Evolutionary conservation across 345 rosid genomes (phyloP).

Genomic region (Diplotaxis tenuifolia): DNA sequence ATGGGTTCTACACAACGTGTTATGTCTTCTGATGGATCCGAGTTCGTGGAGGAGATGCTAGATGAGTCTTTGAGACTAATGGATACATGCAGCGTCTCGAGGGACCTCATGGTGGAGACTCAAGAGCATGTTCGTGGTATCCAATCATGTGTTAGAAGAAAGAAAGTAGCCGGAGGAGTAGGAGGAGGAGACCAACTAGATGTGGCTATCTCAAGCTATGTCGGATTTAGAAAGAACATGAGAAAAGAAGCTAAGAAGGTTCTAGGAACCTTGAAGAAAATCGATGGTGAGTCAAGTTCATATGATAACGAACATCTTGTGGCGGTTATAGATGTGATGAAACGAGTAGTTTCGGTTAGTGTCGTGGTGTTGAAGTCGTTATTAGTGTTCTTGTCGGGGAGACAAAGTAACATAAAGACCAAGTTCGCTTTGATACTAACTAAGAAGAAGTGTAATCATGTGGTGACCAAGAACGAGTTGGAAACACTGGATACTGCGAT

Average conservation of each 20-base stretch:
- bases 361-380: constrained; percentile 46
- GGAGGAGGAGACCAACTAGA: constrained; percentile 31
- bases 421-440: constrained; percentile 52
- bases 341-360: constrained; percentile 41
- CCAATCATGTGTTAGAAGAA: constrained; percentile 59
- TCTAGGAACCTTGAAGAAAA: constrained; percentile 48
- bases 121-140: constrained; percentile 51
- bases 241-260: constrained; percentile 55
- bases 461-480: constrained; percentile 41
- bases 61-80: constrained; percentile 57
- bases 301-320: constrained; percentile 33
- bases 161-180: constrained; percentile 37
- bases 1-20: constrained; percentile 53
- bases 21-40: constrained; percentile 36
- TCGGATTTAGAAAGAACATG: constrained; percentile 49
- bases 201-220: constrained; percentile 28
- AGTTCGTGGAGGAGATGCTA: constrained; percentile 49
- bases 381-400: constrained; percentile 42
- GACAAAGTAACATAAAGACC: constrained; percentile 38
- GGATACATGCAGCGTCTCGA: constrained; percentile 54
- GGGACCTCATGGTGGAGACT: constrained; percentile 49
- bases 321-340: constrained; percentile 43
- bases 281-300: constrained; percentile 32
- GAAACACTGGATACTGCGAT: constrained; percentile 43
- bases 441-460: constrained; percentile 41